Conservation (phyloP, 2,329 filamentous ascomycete genomes). For the Clonostachys chloroleuca region DNA sequence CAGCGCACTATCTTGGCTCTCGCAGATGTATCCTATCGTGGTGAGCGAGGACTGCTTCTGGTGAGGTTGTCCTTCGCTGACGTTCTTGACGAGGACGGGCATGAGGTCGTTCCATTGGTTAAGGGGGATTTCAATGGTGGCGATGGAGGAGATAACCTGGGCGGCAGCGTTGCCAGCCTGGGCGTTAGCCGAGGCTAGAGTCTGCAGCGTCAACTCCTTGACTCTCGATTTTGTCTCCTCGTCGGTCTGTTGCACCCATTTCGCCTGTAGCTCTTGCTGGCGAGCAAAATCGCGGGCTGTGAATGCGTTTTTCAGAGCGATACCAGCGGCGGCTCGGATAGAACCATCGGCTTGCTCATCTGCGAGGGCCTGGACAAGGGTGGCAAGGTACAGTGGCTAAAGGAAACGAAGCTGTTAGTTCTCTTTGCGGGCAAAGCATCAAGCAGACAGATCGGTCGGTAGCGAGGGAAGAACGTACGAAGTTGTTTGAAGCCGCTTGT, state of each 20-base stretch:
- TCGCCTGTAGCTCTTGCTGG: slow-evolving; percentile 84
- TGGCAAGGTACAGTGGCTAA: slow-evolving; percentile 87
- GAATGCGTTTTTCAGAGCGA: slow-evolving; percentile 98
- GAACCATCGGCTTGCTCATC: slow-evolving; percentile 80
- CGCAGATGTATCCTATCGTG: slow-evolving; percentile 98
- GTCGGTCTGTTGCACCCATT: slow-evolving; percentile 86
- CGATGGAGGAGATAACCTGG: slow-evolving; percentile 93
- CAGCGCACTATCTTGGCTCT: slow-evolving; percentile 85
- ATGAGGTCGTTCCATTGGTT: slow-evolving; percentile 94
- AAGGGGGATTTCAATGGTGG: slow-evolving; percentile 87
- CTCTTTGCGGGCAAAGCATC: too few relatives aligned
- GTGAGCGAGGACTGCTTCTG: slow-evolving; percentile 93
- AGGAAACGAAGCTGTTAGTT: slow-evolving; percentile 12
- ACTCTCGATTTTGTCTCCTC: slow-evolving; percentile 79
- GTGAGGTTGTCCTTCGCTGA: slow-evolving; percentile 79
- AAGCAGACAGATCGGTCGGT: too few relatives aligned
- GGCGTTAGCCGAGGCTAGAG: slow-evolving; percentile 72
- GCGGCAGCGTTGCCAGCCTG: slow-evolving; percentile 86
- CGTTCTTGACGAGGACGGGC: slow-evolving; percentile 83
- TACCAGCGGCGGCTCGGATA: slow-evolving; percentile 90
- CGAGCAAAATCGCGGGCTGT: slow-evolving; percentile 84
- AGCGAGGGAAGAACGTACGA: slow-evolving; percentile 53
- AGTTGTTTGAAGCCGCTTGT: slow-evolving; percentile 91
- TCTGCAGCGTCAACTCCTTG: slow-evolving; percentile 87
- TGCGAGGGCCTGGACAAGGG: slow-evolving; percentile 88